Evolutionary conservation across 345 rosid genomes (phyloP).

Genomic region (Aquilaria malaccensis): DNA sequence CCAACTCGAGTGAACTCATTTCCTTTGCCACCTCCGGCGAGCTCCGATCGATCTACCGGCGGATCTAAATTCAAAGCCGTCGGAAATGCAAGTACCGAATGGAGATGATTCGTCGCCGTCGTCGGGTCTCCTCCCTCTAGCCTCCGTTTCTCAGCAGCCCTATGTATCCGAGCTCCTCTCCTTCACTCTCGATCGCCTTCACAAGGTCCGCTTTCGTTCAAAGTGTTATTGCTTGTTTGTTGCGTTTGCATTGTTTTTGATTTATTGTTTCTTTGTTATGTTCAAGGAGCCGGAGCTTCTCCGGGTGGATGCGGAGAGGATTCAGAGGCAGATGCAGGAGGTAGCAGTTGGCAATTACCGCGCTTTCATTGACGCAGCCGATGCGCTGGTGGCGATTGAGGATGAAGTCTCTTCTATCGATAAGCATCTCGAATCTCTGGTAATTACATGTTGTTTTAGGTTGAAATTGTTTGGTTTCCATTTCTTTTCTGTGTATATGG

Average conservation of each 20-base stretch:
- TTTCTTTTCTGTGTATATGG: constrained; percentile 3
- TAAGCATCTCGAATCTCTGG: constrained; percentile 86
- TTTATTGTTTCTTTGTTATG: background rate
- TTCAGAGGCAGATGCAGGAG: constrained; percentile 98
- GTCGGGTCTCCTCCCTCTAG: constrained; percentile 55
- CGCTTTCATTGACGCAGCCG: constrained; percentile 88
- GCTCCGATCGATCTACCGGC: no score
- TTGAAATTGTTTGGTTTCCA: background rate
- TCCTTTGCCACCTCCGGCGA: no score
- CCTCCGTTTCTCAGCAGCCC: constrained; percentile 83
- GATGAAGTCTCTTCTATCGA: constrained; percentile 84
- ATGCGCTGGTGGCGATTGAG: constrained; percentile 78
- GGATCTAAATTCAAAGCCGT: background rate
- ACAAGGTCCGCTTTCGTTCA: constrained; percentile 43
- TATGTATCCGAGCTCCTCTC: constrained; percentile 97
- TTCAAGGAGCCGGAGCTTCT: constrained; percentile 91
- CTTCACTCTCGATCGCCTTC: constrained; percentile 97
- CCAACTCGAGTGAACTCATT: no score
- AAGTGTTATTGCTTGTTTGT: background rate
- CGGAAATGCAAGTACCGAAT: constrained; percentile 40
- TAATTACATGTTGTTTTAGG: constrained; percentile 18
- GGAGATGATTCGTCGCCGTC: constrained; percentile 26
- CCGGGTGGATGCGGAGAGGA: constrained; percentile 89
- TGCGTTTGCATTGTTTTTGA: background rate
- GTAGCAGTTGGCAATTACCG: constrained; percentile 95